phyloP scores from a whole-genome alignment of 192 early-diverging fungal species.

The Rhizoclosmatium sp. region DNA sequence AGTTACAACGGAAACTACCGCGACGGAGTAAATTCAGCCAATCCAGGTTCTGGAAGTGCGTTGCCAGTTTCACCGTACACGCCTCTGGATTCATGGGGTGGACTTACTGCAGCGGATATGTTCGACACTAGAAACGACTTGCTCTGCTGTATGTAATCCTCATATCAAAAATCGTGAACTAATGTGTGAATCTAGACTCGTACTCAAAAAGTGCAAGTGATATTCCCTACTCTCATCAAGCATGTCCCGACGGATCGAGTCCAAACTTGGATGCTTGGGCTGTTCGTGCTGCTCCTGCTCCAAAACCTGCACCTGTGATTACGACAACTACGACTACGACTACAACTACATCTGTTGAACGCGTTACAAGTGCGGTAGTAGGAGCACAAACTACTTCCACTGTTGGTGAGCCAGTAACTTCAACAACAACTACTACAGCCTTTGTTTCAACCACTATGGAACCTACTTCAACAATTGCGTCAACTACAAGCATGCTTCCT shows the following conservation, averaged over 20 bases:
- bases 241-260: not conserved
- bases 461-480: not conserved
- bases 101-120: conserved; percentile 6
- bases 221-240: not conserved
- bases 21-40: not conserved
- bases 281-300: not conserved
- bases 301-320: not conserved
- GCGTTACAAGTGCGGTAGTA: not conserved
- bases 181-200: too few species aligned
- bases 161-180: not conserved
- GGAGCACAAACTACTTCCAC: not conserved
- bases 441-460: not conserved
- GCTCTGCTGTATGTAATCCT: conserved; percentile 20
- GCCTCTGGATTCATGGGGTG: not conserved
- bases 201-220: conserved; percentile 27
- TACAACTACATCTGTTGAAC: not conserved
- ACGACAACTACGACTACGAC: not conserved
- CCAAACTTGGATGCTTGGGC: not conserved
- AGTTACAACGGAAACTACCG: not conserved
- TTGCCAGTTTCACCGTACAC: not conserved
- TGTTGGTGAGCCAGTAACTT: not conserved
- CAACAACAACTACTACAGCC: not conserved
- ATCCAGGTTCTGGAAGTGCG: not conserved
- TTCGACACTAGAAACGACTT: conserved; percentile 17
- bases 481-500: not conserved